A percentile compares a stretch with the other conserved stretches of the same genome.
phyloP scores from a whole-genome alignment of 2,329 filamentous ascomycete genomes.

The Stagonosporopsis chrysanthemi region DNA sequence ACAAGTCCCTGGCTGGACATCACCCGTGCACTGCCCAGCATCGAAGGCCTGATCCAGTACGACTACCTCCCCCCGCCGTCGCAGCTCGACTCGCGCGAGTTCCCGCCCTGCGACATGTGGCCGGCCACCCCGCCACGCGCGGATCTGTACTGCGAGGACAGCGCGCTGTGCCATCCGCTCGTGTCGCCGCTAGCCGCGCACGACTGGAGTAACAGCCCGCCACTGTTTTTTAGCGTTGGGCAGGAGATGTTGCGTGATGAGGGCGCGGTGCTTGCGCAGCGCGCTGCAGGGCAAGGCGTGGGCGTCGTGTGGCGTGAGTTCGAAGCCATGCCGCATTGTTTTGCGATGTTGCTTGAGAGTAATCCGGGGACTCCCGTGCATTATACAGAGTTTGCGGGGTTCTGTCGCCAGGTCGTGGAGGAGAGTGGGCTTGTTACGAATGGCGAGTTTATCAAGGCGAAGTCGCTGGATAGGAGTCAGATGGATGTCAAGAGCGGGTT shows the following conservation, averaged over 20 bases:
- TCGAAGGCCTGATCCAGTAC: constrained; percentile 60
- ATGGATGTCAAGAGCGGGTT: constrained; percentile 37
- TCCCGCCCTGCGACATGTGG: constrained; percentile 60
- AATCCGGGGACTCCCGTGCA: constrained; percentile 41
- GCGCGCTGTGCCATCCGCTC: constrained; percentile 67
- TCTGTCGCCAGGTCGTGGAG: constrained; percentile 42
- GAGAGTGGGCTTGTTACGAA: constrained; percentile 26
- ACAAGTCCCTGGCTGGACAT: constrained; percentile 77
- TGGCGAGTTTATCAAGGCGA: constrained; percentile 40
- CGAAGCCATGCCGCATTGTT: constrained; percentile 82
- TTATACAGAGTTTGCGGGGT: constrained; percentile 48
- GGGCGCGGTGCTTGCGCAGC: constrained; percentile 65
- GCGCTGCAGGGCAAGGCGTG: constrained; percentile 65
- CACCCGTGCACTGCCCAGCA: constrained; percentile 67
- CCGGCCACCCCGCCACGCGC: constrained; percentile 55
- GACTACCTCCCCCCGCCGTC: constrained; percentile 68
- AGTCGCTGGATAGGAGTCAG: constrained; percentile 35
- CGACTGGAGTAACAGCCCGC: constrained; percentile 69
- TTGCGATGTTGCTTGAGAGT: constrained; percentile 54
- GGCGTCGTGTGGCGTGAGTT: constrained; percentile 73
- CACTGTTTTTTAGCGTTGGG: constrained; percentile 72
- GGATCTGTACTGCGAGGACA: constrained; percentile 58
- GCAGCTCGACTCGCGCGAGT: constrained; percentile 45
- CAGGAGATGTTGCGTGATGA: constrained; percentile 78
- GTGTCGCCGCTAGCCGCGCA: constrained; percentile 66